Evolutionary conservation across 208 protist genomes (phyloP), one percentile per base, ranked within the genome.

Genomic region (Trypanosoma conorhini): DNA sequence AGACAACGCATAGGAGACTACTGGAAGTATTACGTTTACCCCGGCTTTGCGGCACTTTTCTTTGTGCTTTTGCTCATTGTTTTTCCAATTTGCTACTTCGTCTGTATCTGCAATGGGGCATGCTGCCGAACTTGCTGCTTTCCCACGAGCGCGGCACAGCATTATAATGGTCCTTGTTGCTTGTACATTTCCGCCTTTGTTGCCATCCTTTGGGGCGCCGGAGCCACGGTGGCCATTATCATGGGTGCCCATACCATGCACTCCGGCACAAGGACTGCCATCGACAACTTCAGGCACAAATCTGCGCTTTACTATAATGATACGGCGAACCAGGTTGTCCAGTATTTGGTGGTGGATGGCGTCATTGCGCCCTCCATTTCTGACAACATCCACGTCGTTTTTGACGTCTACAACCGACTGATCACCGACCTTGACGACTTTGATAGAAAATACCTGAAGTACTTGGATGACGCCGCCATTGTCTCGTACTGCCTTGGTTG

Each of bases 1-100:
- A 72, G 55, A 28, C 63, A 81, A 9, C 84, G 85, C 35, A 88
- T 92, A 63, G n/a, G 48, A 24, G 70, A 65, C 22, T 75, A 92
- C 74, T 88, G 80, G 85, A 56, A 33, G 42, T 92, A 88, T 80
- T 91, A 91, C 77, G 13, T 92, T 19, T 89, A 75, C 30, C 80
- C 86, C 22, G 85, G 72, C 40, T 78, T 92, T 61, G 75, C 73
- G 5, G 80, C 75, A 5, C 57, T 94, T 59, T 70, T 94, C 30
- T 82, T 92, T 52, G 54, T 91, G 55, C 79, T 89, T 28, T 70
- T 78, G 15, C 5, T 95, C 24, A 31, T 91, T 42, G 69, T 71
- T 21, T 77, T 95, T 67, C 76, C 85, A 19, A 82, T 89, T 19
- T 67, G 86, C 44, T 91, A 82, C 59, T 86, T 70, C 74, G 28